Base-by-base conservation (phyloP, 1,139 yeast species). In the Magnusiomyces tetraspermus region DNA sequence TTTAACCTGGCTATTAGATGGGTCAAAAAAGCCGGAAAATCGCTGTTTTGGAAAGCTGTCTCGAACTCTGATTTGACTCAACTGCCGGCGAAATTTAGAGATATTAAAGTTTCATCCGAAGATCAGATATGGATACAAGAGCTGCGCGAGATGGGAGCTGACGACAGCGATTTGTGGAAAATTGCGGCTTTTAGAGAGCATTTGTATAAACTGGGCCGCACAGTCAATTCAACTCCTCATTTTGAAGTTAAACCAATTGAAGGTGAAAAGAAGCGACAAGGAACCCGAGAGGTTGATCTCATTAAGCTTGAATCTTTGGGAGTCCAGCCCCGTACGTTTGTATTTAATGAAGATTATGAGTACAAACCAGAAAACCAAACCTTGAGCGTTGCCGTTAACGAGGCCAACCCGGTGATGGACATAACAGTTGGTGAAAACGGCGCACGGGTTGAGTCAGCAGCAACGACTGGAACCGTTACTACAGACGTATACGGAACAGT, bases 151-250 rank as follows among this genome's bases (percentile, higher is more conserved):
- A 74, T 85, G 19, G 97, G 97, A 0, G 70, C 90, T 48, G 76
- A 74, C 21, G 85, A 80, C 19, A 76, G 73, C 15, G 95, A 89
- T 51, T 63, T 87, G 23, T 90, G 97, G 97, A 92, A 90, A 67
- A 71, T 92, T 5, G 80, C 82, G 38, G 77, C 78, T 10, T 63
- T 88, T 51, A 73, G 90, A 54, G 83, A 82, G 46, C 86, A 88
- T 60, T 76, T 89, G 6, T 75, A 71, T 59, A 78, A 82, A 55
- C 80, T 83, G 2, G 79, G 85, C 2, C 43, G 26, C 28, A 33
- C 49, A 4, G 15, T 46, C 3, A 37, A n/a, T 17, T 24, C 30
- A 24, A 10, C 40, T 10, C 33, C 49, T 8, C 49, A 46, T 15
- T 21, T 33, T 24, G 17, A 13, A 3, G 8, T 13, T 3, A 41